phyloP scores from a whole-genome alignment of 2,329 filamentous ascomycete genomes.

The Sodiomyces alkalinus region DNA sequence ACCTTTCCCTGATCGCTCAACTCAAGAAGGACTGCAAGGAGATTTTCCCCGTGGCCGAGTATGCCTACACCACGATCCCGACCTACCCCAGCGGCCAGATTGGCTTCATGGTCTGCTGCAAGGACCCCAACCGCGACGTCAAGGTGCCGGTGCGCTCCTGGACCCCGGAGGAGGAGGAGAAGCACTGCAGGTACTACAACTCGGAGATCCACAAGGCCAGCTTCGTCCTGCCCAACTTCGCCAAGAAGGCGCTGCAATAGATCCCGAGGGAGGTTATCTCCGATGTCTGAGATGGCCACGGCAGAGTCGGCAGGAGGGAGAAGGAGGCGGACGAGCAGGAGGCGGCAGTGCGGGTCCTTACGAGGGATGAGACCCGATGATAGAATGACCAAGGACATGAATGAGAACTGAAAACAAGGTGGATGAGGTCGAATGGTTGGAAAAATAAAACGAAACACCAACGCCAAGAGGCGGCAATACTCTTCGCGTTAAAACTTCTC shows the following conservation, averaged over 20 bases:
- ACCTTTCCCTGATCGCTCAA: constrained; percentile 82
- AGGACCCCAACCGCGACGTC: constrained; percentile 74
- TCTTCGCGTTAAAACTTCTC: too few species aligned
- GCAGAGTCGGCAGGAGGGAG: too few species aligned
- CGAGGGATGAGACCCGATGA: too few species aligned
- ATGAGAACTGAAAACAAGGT: too few species aligned
- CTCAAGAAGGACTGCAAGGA: constrained; percentile 95
- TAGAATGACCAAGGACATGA: too few species aligned
- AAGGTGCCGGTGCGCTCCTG: constrained; percentile 72
- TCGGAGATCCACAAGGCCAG: constrained; percentile 88
- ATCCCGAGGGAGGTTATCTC: too few species aligned
- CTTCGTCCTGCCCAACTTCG: constrained; percentile 89
- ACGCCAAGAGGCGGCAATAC: too few species aligned
- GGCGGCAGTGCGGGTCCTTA: too few species aligned
- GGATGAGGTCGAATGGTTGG: too few species aligned
- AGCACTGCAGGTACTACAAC: constrained; percentile 94
- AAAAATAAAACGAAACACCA: too few species aligned
- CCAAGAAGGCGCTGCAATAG: constrained; percentile 57
- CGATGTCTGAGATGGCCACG: too few species aligned
- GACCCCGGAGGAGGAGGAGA: constrained; percentile 76
- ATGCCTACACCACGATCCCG: constrained; percentile 97
- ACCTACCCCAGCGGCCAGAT: constrained; percentile 99
- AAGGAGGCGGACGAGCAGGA: too few species aligned
- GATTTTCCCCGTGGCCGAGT: constrained; percentile 95
- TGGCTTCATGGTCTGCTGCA: constrained; percentile 99